Conservation (phyloP, 1,284 basidiomycete species). For the Pseudozyma pruni region DNA sequence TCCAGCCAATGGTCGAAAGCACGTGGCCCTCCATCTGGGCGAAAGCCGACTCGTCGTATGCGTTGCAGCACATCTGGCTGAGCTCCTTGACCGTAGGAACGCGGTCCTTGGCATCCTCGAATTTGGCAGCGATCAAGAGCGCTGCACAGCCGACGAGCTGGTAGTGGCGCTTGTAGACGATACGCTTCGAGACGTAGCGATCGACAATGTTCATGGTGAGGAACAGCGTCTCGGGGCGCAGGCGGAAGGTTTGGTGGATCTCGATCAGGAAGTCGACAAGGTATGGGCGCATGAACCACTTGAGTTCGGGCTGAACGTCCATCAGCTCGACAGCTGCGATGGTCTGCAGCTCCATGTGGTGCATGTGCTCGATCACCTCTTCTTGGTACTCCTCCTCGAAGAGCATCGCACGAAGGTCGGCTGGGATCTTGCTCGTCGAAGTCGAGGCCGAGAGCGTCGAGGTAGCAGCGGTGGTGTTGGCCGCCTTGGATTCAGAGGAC, state of each 20-base stretch:
- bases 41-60: conserved; percentile 95
- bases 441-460: conserved; percentile 28
- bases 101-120: conserved; percentile 98
- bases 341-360: conserved; percentile 90
- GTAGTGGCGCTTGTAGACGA: conserved; percentile 99
- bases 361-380: conserved; percentile 92
- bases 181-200: conserved; percentile 96
- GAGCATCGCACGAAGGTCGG: conserved; percentile 44
- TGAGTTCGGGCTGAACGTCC: conserved; percentile 97
- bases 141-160: conserved; percentile 98
- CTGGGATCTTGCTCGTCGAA: conserved; percentile 25
- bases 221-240: conserved; percentile 97
- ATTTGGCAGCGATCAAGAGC: conserved; percentile 98
- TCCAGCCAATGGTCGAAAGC: conserved; percentile 94
- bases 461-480: conserved; percentile 42
- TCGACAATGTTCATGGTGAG: conserved; percentile 98
- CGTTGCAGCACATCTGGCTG: conserved; percentile 90
- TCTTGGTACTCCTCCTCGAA: conserved; percentile 92
- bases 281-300: conserved; percentile 89
- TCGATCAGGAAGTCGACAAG: conserved; percentile 99
- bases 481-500: conserved; percentile 23
- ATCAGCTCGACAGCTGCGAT: conserved; percentile 91
- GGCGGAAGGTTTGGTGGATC: conserved; percentile 87
- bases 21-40: conserved; percentile 83
- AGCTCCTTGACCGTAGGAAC: conserved; percentile 95